A percentile compares a stretch with the other conserved stretches of the same genome.
These are phyloP conservation scores for Claviceps sp. DNA, from an alignment of 2,329 filamentous ascomycete genomes.

Conservation along the genomic window DNA sequence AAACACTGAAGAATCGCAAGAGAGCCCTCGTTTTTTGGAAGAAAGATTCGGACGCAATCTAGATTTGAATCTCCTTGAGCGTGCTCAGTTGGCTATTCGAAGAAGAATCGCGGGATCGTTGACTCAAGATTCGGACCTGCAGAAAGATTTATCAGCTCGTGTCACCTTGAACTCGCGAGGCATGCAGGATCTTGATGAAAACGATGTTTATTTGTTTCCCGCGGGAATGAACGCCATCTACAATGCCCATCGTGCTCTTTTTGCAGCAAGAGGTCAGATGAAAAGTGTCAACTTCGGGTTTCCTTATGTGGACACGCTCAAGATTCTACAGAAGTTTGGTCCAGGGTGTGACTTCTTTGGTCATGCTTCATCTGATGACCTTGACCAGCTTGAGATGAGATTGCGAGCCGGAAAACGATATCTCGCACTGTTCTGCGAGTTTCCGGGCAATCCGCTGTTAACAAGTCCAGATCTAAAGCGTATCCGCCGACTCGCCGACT, in stretches of 20 bases:
- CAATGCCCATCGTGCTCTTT: conserved; percentile 64
- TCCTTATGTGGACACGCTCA: conserved; percentile 91
- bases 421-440: conserved; percentile 83
- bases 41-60: conserved; percentile 90
- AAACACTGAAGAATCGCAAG: conserved; percentile 32
- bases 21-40: conserved; percentile 74
- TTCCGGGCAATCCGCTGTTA: conserved; percentile 83
- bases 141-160: conserved; percentile 11
- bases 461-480: conserved; percentile 70
- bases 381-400: conserved; percentile 69
- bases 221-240: conserved; percentile 94
- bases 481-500: conserved; percentile 67
- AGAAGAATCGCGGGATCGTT: conserved; percentile 81
- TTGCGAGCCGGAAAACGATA: conserved; percentile 61
- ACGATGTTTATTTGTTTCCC: conserved; percentile 81
- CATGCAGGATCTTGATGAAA: conserved; percentile 56
- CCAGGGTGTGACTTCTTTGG: conserved; percentile 84
- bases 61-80: conserved; percentile 61
- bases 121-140: conserved; percentile 50
- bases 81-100: conserved; percentile 75
- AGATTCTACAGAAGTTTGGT: conserved; percentile 88
- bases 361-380: conserved; percentile 58
- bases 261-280: conserved; percentile 46
- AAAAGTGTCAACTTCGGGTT: conserved; percentile 93
- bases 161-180: conserved; percentile 34